phyloP scores from a whole-genome alignment of 805 yeast species.

The Saccharomycopsis fodiens region DNA sequence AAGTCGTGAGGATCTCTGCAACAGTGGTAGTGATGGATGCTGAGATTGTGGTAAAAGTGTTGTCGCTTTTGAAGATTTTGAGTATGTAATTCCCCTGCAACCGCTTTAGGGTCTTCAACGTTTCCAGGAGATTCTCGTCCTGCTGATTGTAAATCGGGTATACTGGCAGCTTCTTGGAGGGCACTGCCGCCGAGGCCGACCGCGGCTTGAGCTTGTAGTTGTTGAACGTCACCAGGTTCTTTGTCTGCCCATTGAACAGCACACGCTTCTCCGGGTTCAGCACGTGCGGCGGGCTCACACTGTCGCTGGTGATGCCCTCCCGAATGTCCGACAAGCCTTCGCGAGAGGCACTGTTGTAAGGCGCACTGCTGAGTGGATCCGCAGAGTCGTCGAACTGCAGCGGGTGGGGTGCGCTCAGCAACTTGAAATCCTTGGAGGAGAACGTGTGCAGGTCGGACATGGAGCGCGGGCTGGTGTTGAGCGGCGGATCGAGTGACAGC shows the following conservation, averaged over 20 bases:
- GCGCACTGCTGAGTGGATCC: slow-evolving; percentile 9
- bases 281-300: not conserved
- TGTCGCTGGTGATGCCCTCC: not conserved
- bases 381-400: not conserved
- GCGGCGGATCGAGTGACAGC: slow-evolving; percentile 8
- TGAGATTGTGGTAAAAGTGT: slow-evolving; percentile 73
- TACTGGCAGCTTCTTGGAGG: not conserved
- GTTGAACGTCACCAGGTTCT: not conserved
- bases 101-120: slow-evolving; percentile 20
- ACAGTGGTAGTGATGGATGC: slow-evolving; percentile 75
- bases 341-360: not conserved
- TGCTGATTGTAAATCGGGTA: slow-evolving; percentile 1
- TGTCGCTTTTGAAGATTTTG: slow-evolving; percentile 76
- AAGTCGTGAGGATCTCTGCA: slow-evolving; percentile 58
- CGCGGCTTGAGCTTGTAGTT: slow-evolving; percentile 1
- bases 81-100: slow-evolving; percentile 39
- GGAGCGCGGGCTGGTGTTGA: not conserved
- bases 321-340: not conserved
- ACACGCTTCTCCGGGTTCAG: not conserved
- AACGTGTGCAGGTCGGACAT: not conserved
- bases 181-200: not conserved
- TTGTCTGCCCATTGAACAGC: not conserved
- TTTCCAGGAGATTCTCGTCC: slow-evolving; percentile 7
- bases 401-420: not conserved
- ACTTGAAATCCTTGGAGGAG: not conserved